These are phyloP conservation scores for Penicillium daleae DNA, from an alignment of 495 filamentous ascomycete genomes.

Conservation along the genomic window DNA sequence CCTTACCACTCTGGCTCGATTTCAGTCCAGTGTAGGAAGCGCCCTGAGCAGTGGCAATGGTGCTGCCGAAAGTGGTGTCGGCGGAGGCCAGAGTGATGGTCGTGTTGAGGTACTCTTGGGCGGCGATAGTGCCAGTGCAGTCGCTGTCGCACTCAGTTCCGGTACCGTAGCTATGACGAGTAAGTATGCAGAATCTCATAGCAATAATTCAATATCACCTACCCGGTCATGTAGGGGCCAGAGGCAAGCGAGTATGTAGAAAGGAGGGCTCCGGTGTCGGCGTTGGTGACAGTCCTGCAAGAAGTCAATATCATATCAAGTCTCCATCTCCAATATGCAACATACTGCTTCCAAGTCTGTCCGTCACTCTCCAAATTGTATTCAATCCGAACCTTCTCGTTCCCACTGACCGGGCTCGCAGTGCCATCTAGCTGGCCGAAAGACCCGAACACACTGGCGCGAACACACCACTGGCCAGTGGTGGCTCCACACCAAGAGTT, in stretches of 20 bases:
- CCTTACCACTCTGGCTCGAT: neutral
- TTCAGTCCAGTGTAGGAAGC: neutral
- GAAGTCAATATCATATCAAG: neutral
- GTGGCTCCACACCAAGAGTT: slow-evolving; percentile 43
- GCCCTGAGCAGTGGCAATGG: slow-evolving; percentile 30
- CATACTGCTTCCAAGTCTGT: slow-evolving; percentile 42
- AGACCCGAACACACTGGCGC: slow-evolving; percentile 43
- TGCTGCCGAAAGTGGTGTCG: slow-evolving; percentile 40
- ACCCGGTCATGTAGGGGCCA: slow-evolving; percentile 1
- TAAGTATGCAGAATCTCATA: neutral
- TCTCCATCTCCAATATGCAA: neutral
- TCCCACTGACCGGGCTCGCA: slow-evolving; percentile 32
- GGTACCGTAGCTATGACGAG: slow-evolving; percentile 35
- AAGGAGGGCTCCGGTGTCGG: neutral
- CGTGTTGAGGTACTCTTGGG: slow-evolving; percentile 42
- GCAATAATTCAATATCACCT: neutral
- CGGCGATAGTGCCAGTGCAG: slow-evolving; percentile 40
- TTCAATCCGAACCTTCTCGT: slow-evolving; percentile 40
- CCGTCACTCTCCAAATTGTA: slow-evolving; percentile 37
- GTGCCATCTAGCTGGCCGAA: slow-evolving; percentile 42
- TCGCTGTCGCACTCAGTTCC: slow-evolving; percentile 40
- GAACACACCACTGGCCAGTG: slow-evolving; percentile 44
- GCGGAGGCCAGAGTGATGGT: slow-evolving; percentile 37
- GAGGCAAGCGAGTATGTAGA: neutral
- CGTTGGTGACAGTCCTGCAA: slow-evolving; percentile 4